phyloP scores from a whole-genome alignment of 345 rosid genomes.

The Cardamine chenopodiifolia region DNA sequence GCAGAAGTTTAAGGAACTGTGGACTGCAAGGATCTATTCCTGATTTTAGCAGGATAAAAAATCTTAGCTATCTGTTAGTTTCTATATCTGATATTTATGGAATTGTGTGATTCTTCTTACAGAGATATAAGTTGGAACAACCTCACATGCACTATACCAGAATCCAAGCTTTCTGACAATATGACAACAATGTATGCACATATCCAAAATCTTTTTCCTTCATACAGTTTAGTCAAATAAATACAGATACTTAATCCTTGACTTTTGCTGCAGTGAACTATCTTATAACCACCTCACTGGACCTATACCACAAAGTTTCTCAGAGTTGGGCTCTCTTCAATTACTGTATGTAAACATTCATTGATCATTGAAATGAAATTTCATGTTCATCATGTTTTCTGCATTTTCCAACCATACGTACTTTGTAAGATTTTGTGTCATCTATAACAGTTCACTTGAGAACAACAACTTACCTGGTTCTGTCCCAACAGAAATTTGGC shows the following conservation, averaged over 20 bases:
- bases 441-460: conserved; percentile 64
- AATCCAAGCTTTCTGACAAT: conserved; percentile 58
- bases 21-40: conserved; percentile 69
- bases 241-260: background rate
- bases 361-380: background rate
- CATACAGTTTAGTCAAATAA: background rate
- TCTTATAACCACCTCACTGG: conserved; percentile 71
- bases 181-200: conserved; percentile 68
- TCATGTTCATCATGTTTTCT: background rate
- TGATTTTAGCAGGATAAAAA: conserved; percentile 62
- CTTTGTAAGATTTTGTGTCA: background rate
- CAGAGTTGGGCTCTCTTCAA: conserved; percentile 63
- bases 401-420: background rate
- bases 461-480: conserved; percentile 73
- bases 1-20: conserved; percentile 92
- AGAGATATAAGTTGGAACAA: conserved; percentile 80
- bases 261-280: conserved; percentile 59
- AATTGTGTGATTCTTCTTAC: conserved; percentile 24
- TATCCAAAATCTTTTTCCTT: conserved; percentile 1
- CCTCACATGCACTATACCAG: conserved; percentile 66
- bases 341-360: conserved; percentile 57
- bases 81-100: background rate
- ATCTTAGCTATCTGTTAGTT: conserved; percentile 67
- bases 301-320: conserved; percentile 65
- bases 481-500: conserved; percentile 61